These are phyloP conservation scores for Flagelloscypha sp. DNA, from an alignment of 768 basidiomycete species.

Conservation along the genomic window DNA sequence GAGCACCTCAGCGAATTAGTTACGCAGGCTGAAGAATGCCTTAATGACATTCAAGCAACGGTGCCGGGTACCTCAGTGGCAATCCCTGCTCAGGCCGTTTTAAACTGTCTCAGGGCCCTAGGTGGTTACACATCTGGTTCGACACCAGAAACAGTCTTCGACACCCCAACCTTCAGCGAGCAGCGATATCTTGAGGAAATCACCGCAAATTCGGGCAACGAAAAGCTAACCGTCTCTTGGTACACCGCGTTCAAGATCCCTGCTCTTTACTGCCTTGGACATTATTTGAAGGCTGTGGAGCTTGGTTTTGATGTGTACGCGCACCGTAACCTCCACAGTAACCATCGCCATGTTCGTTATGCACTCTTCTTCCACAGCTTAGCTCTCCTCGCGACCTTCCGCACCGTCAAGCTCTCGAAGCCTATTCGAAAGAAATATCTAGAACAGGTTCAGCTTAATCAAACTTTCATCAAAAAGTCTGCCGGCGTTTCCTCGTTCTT, in stretches of 20 bases:
- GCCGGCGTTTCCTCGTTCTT: constrained; percentile 8
- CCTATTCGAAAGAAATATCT: constrained; percentile 34
- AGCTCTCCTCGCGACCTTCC: constrained; percentile 53
- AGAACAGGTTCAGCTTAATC: constrained; percentile 52
- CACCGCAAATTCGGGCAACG: constrained; percentile 35
- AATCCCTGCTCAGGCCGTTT: constrained; percentile 28
- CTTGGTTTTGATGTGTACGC: constrained; percentile 59
- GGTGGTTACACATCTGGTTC: constrained; percentile 49
- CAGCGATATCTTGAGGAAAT: constrained; percentile 40
- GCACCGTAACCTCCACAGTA: constrained; percentile 29
- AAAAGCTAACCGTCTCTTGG: constrained; percentile 39
- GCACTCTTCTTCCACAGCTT: constrained; percentile 64
- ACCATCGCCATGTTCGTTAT: constrained; percentile 64
- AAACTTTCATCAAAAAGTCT: constrained; percentile 52
- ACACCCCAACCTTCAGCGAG: constrained; percentile 54
- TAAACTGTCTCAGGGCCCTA: constrained; percentile 57
- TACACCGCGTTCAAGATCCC: constrained; percentile 58
- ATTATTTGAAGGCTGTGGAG: constrained; percentile 45
- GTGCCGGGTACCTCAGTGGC: constrained; percentile 26
- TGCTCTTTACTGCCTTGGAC: constrained; percentile 55
- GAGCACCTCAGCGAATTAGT: constrained; percentile 55
- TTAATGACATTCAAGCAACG: constrained; percentile 49
- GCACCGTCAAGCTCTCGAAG: constrained; percentile 31
- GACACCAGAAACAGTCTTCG: constrained; percentile 46
- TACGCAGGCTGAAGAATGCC: constrained; percentile 53